Evolutionary conservation across 228 moss, liverwort and hornwort species (phyloP), one percentile per base, ranked within the genome.

Genomic region (Sphagnum fallax): DNA sequence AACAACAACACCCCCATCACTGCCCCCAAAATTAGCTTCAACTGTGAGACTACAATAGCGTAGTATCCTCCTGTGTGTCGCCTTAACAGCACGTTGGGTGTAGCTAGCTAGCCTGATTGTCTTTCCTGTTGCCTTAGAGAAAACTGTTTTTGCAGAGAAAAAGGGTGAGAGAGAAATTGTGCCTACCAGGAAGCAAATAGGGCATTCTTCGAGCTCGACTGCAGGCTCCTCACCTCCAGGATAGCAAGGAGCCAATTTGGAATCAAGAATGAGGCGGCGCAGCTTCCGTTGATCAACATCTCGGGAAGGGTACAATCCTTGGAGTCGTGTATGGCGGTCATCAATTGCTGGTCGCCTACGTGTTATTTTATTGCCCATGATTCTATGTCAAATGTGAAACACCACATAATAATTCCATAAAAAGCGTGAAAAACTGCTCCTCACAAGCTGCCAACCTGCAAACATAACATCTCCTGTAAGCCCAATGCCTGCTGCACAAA

Each of bases 331-430:
- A 73, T 77, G 82, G 15, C 82, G 82, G 64, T 88, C 88, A n/a
- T 88, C 85, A 14, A 88, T 80, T 71, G 66, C 66, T 4, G 80
- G 57, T 57, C 85, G 78, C 50, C 85, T 74, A 49, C 84, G 82
- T 64, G 80, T 76, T 49, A 88, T 82, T 66, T 85, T 88, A 52
- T 88, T 88, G 72, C 88, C 88, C 88, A 88, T 88, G 71, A 69
- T 75, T 53, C 70, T 67, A 57, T 16, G 63, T 68, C 52, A 65
- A 61, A 53, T 65, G 66, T 13, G 80, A 14, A 66, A 75, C 9
- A 73, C 77, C 69, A 65, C 59, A 65, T 86, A 73, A 32, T 32
- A 32, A 32, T 32, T 32, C 32, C 32, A 32, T 32, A 32, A 32
- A 32, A 32, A 2, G 32, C 32, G 2, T 32, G 32, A 32, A 32